Percentiles rank a stretch among this genome's conserved stretches.
Evolutionary conservation across 1,284 basidiomycete genomes (phyloP).

Genomic region (Taiwanofungus camphoratus): DNA sequence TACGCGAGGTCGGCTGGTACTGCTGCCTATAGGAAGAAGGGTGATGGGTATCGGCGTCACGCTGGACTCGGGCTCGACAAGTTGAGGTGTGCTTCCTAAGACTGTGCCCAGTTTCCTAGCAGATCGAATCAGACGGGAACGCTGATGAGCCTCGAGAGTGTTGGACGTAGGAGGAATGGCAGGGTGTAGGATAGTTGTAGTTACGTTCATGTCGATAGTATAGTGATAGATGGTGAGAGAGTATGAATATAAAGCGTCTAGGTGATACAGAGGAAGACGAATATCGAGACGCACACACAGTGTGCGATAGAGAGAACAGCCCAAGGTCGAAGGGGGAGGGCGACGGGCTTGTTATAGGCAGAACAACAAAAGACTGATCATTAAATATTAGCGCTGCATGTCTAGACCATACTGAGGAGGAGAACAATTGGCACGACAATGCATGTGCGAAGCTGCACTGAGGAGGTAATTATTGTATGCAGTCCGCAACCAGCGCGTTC

Average conservation of each 20-base stretch:
- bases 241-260: neutral
- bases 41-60: constrained; percentile 14
- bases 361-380: neutral
- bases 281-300: neutral
- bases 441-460: neutral
- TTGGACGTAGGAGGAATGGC: constrained; percentile 40
- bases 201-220: neutral
- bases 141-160: constrained; percentile 41
- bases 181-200: neutral
- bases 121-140: constrained; percentile 49
- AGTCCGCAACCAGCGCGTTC: too few species aligned
- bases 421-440: too few species aligned
- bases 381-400: neutral
- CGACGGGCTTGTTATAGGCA: neutral
- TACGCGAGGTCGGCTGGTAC: constrained; percentile 5
- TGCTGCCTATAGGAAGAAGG: constrained; percentile 22
- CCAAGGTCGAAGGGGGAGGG: neutral
- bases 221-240: neutral
- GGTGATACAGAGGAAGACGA: neutral
- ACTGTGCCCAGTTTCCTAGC: constrained; percentile 54
- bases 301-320: neutral
- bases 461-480: neutral
- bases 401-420: neutral
- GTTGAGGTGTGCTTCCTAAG: constrained; percentile 48
- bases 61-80: constrained; percentile 34